phyloP scores from a whole-genome alignment of 371 early-diverging fungal species.

The Lichtheimia ramosa region DNA sequence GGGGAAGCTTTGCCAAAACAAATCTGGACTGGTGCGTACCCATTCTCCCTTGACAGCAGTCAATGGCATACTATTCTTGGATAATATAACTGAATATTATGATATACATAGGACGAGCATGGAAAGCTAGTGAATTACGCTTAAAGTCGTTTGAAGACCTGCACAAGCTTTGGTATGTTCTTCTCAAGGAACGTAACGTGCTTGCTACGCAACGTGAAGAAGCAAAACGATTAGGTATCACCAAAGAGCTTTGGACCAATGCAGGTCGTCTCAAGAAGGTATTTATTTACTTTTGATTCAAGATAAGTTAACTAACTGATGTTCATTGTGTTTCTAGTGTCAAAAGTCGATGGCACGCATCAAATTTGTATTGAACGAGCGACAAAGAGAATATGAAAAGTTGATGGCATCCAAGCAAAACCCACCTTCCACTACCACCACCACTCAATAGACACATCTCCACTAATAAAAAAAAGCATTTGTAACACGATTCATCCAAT shows the following conservation, averaged over 20 bases:
- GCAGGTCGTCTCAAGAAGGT: constrained; percentile 77
- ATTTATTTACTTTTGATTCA: not conserved
- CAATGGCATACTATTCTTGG: not conserved
- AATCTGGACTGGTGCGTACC: constrained; percentile 61
- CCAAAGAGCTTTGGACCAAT: constrained; percentile 68
- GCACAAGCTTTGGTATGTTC: constrained; percentile 94
- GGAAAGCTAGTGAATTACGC: constrained; percentile 90
- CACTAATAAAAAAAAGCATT: too few species aligned
- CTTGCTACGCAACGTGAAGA: constrained; percentile 88
- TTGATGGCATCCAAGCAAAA: constrained; percentile 31
- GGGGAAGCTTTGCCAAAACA: constrained; percentile 67
- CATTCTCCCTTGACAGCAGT: not conserved
- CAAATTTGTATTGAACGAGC: constrained; percentile 90
- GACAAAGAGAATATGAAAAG: constrained; percentile 70
- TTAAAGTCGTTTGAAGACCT: constrained; percentile 95
- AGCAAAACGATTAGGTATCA: constrained; percentile 70
- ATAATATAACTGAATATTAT: too few species aligned
- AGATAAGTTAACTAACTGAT: too few species aligned
- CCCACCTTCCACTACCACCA: not conserved
- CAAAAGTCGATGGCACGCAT: constrained; percentile 94
- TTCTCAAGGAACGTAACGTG: constrained; percentile 93
- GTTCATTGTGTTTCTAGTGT: constrained; percentile 52
- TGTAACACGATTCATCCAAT: too few species aligned
- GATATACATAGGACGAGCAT: constrained; percentile 75
- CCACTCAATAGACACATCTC: too few species aligned